Evolutionary conservation across 176 grass and related monocot species (phyloP), one percentile per base, ranked within the genome.

Genomic region (Oryza australiensis): DNA sequence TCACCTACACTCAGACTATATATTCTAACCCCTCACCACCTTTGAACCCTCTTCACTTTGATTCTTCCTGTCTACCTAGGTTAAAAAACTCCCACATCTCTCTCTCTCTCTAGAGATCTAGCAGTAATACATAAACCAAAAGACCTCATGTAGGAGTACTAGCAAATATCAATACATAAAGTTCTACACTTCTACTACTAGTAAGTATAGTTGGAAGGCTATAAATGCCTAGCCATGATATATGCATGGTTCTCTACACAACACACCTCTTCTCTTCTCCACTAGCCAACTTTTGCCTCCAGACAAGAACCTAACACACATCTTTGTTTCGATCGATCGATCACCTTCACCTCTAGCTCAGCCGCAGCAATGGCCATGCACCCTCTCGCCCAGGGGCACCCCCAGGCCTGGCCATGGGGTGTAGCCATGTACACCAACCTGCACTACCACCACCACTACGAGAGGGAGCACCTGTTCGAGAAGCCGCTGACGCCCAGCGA

Each of bases 1-100:
- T 79, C 81, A 66, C 4, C 66, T 72, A 77, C 83, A 48, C 55
- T 81, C 22, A 32, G 72, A 72, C 79, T 86, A 86, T 60, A 84
- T 83, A 81, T 72, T 90, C 83, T 78, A 82, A 82, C 53, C 83
- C 53, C 83, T 83, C 68, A 43, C 40, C 74, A 82, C 72, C 59
- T 78, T 85, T 81, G 55, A 82, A 71, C 53, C 77, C 80, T 1
- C 78, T 83, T 86, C 66, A 66, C 82, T 76, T 96, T 89, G 90
- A 93, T 96, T 90, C 90, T 96, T 90, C 90, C 83, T 91, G 90
- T 93, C 88, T 79, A 85, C 76, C 72, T 88, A 92, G 69, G 86
- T 92, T 90, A 85, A 86, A 88, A 90, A 85, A 79, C 37, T 72
- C 41, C 9, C 6, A n/a, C 60, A 26, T 23, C 49, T 35, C 40